Base-by-base conservation (phyloP, 2,329 filamentous ascomycete species). In the Colletotrichum sp. region DNA sequence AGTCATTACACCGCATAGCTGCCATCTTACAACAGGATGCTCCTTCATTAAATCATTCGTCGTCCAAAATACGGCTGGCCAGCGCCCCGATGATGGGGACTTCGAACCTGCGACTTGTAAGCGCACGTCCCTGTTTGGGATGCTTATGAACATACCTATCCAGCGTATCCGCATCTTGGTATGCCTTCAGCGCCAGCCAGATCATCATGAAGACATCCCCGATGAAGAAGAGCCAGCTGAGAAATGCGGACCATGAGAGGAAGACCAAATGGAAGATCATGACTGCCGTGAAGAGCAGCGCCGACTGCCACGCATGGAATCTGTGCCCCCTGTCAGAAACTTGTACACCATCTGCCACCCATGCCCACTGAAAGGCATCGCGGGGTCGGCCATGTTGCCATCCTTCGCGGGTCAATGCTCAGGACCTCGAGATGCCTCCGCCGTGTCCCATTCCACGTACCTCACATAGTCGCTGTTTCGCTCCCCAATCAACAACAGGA, bases 401-500 rank as follows among this genome's bases (percentile, higher is more conserved):
- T 61, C 18, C 10, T 24, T 34, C 30, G n/a, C n/a, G 32, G 10
- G 28, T 34, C 28, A n/a, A 32, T 12, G 16, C 18, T 38, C 7
- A 18, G 55, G 6, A 16, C 38, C 24, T 5, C 24, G 18, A 48
- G 24, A 14, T 28, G 63, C 2, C 16, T 14, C 12, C 21, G 2
- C 13, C 24, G 10, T 63, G 14, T 67, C 48, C 48, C 7, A 28
- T 65, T 61, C 73, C 75, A 82, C 90, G 74, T 85, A 96, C 94
- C 97, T 91, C 73, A 99, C 97, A 84, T 98, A 99, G 86, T 99
- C 97, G 82, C 96, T 98, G 87, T 98, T 97, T 82, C 96, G 92
- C 89, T 99, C 97, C 77, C 96, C 83, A 59, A 98, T 90, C 78
- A 99, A 85, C 79, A 99, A 85, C 78, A 98, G 84, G 30, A 98